Evolutionary conservation across 371 early-diverging fungal species (phyloP).

Genomic region (Synchytrium microbalum): DNA sequence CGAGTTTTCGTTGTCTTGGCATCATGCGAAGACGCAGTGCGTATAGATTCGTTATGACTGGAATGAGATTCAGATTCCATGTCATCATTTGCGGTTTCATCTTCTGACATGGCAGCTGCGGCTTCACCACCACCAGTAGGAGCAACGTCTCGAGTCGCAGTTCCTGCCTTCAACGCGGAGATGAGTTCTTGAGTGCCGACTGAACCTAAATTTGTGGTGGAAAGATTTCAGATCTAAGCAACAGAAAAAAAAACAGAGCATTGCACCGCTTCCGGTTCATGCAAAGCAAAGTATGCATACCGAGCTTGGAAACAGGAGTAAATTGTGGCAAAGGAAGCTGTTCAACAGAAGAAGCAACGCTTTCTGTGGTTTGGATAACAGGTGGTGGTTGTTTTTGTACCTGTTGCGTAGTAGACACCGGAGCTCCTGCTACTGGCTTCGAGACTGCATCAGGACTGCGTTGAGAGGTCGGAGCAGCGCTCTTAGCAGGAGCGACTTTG

Average conservation of each 20-base stretch:
- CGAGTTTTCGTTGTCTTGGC: background rate
- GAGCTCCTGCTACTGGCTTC: too few species aligned
- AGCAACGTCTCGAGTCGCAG: background rate
- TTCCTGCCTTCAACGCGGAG: background rate
- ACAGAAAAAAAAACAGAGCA: background rate
- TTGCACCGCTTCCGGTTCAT: too few species aligned
- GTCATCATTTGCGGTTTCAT: background rate
- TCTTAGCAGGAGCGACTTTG: background rate
- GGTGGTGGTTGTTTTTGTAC: background rate
- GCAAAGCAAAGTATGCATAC: background rate
- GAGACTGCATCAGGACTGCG: too few species aligned
- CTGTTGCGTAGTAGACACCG: background rate
- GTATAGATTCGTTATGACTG: background rate
- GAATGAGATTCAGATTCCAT: too few species aligned
- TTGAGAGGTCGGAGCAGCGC: background rate
- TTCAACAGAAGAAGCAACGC: background rate
- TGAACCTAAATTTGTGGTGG: background rate
- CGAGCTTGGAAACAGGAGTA: background rate
- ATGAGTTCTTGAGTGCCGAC: background rate
- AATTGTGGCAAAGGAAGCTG: background rate
- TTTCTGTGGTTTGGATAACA: background rate
- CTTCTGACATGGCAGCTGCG: background rate
- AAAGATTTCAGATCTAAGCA: too few species aligned
- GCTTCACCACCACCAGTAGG: background rate
- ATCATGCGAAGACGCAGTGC: background rate